Evolutionary conservation across 2,329 filamentous ascomycete genomes (phyloP).

Genomic region (Talaromyces albobiverticillius): DNA sequence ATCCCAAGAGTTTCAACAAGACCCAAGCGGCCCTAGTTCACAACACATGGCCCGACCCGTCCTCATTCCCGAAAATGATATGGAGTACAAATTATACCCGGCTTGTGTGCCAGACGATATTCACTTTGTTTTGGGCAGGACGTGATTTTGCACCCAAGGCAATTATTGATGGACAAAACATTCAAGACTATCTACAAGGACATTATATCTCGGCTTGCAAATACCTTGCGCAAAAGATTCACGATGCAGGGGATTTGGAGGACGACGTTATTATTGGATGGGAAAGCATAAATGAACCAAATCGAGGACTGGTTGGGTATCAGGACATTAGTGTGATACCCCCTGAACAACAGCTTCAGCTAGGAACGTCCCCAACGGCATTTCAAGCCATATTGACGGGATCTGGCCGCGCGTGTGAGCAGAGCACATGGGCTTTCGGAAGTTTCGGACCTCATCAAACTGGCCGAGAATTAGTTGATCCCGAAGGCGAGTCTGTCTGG

Average conservation of each 20-base stretch:
- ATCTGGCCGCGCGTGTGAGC: slow-evolving; percentile 84
- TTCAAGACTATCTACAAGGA: slow-evolving; percentile 87
- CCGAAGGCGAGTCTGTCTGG: slow-evolving; percentile 82
- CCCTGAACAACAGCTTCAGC: slow-evolving; percentile 82
- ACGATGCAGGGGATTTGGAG: slow-evolving; percentile 81
- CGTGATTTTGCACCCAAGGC: slow-evolving; percentile 92
- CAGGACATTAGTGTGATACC: slow-evolving; percentile 79
- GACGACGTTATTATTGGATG: slow-evolving; percentile 87
- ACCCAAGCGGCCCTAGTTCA: slow-evolving; percentile 94
- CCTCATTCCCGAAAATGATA: slow-evolving; percentile 94
- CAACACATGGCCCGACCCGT: slow-evolving; percentile 83
- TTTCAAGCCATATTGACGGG: slow-evolving; percentile 92
- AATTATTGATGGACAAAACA: slow-evolving; percentile 90
- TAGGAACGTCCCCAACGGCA: slow-evolving; percentile 87
- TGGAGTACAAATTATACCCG: slow-evolving; percentile 97
- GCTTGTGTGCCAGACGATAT: slow-evolving; percentile 82
- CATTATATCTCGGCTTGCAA: slow-evolving; percentile 80
- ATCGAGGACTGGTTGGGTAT: slow-evolving; percentile 80
- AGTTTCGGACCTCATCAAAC: slow-evolving; percentile 88
- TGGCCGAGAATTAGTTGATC: slow-evolving; percentile 78
- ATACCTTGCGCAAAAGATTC: slow-evolving; percentile 78
- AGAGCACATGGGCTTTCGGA: slow-evolving; percentile 91
- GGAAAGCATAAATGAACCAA: slow-evolving; percentile 96
- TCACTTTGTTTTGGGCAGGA: slow-evolving; percentile 90
- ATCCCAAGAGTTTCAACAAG: slow-evolving; percentile 77